These are phyloP conservation scores for Phytophthora hybrid DNA, from an alignment of 352 stramenopile species.

Conservation along the genomic window DNA sequence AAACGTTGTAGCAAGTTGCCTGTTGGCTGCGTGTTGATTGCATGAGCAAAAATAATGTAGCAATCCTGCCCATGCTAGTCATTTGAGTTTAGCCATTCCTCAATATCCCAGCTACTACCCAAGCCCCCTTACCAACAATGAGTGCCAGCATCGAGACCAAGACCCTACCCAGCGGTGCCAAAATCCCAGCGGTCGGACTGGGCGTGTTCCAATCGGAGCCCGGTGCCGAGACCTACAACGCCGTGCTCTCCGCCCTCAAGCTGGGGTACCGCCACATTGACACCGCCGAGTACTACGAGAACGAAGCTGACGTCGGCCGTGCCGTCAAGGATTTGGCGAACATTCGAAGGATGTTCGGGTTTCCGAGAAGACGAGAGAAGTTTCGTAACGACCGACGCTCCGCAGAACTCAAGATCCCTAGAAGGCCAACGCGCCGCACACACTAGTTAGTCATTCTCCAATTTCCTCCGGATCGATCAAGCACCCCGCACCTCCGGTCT, in stretches of 20 bases:
- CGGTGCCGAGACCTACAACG: conserved; percentile 62
- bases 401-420: no score
- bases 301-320: conserved; percentile 86
- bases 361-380: no score
- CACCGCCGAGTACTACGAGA: conserved; percentile 87
- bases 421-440: no score
- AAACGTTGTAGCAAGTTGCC: neutral
- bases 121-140: conserved; percentile 7
- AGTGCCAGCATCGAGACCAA: conserved; percentile 36
- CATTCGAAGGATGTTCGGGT: no score
- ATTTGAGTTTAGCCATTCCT: conserved; percentile 12
- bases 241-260: conserved; percentile 60
- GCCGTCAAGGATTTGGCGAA: conserved; percentile 77
- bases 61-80: neutral
- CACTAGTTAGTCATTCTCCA: no score
- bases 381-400: no score
- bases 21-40: no score
- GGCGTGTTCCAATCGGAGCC: conserved; percentile 63
- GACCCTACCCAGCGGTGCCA: conserved; percentile 52
- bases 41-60: no score
- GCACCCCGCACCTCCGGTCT: no score
- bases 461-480: no score
- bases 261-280: conserved; percentile 93
- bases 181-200: conserved; percentile 59
- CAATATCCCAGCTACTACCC: conserved; percentile 14